A percentile compares a stretch with the other conserved stretches of the same genome.
phyloP scores from a whole-genome alignment of 164 flowering plant species.

The Platanus orientalis region DNA sequence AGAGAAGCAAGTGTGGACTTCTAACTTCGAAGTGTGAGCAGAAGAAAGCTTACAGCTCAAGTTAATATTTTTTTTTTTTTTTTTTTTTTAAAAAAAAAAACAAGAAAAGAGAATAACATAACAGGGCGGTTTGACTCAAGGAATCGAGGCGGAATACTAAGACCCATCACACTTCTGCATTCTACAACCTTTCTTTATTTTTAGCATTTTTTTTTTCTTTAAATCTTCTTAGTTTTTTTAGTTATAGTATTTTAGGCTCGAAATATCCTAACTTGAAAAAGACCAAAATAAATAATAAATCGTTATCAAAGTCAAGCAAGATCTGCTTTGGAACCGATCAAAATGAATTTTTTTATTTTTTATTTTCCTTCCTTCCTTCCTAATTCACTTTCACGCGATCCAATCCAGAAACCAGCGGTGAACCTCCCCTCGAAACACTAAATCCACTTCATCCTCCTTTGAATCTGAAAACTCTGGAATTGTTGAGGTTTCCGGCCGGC shows the following conservation, averaged over 20 bases:
- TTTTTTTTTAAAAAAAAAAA: too few relatives aligned
- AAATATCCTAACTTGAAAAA: neutral
- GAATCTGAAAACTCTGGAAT: neutral
- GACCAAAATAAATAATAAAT: neutral
- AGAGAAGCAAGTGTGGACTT: neutral
- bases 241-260: neutral
- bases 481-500: neutral
- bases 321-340: neutral
- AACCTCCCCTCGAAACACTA: too few relatives aligned
- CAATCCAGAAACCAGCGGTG: neutral
- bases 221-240: neutral
- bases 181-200: neutral
- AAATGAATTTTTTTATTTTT: too few relatives aligned
- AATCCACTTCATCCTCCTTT: neutral
- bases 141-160: neutral
- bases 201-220: too few relatives aligned
- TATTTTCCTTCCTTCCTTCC: neutral
- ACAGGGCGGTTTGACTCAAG: neutral
- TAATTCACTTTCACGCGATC: neutral
- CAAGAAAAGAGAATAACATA: neutral
- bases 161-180: too few relatives aligned
- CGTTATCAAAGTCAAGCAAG: neutral
- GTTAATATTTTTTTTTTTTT: too few relatives aligned
- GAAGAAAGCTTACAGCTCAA: neutral
- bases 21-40: neutral